Percentiles rank a stretch among this genome's conserved stretches.
Evolutionary conservation across 2,329 filamentous ascomycete genomes (phyloP).

Genomic region (Fusarium tuaranense): DNA sequence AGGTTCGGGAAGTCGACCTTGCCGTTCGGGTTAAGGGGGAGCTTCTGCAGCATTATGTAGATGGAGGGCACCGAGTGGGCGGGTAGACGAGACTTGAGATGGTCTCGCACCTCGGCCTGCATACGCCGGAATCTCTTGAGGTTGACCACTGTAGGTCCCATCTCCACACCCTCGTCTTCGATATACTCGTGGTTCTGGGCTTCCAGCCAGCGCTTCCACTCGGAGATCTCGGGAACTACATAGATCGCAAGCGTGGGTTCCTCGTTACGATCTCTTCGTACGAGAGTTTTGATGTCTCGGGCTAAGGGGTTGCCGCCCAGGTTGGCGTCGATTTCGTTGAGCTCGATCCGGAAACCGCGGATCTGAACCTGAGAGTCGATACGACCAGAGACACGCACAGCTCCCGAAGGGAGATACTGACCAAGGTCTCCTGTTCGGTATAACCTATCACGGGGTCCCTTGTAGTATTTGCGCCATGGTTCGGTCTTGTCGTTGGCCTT

Average conservation of each 20-base stretch:
- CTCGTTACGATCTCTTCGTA: conserved; percentile 62
- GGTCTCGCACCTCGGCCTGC: conserved; percentile 55
- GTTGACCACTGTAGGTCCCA: conserved; percentile 55
- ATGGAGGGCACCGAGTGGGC: conserved; percentile 48
- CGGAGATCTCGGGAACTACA: conserved; percentile 74
- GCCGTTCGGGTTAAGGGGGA: conserved; percentile 80
- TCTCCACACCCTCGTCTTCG: conserved; percentile 62
- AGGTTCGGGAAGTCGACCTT: conserved; percentile 83
- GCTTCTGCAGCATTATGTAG: conserved; percentile 51
- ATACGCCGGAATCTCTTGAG: conserved; percentile 57
- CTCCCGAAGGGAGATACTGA: conserved; percentile 64
- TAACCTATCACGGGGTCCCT: conserved; percentile 84
- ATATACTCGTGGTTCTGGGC: conserved; percentile 64
- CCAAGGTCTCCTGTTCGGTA: conserved; percentile 92
- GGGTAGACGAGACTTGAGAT: conserved; percentile 29
- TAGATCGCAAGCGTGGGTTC: conserved; percentile 90
- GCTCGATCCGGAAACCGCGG: conserved; percentile 92
- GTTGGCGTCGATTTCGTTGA: conserved; percentile 90
- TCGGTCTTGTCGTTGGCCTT: conserved; percentile 68
- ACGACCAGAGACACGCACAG: conserved; percentile 82
- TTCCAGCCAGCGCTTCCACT: conserved; percentile 66
- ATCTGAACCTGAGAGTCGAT: conserved; percentile 94
- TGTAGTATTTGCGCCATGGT: conserved; percentile 82
- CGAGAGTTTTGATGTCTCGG: conserved; percentile 85
- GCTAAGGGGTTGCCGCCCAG: conserved; percentile 80